Base-by-base conservation (phyloP, 2,329 filamentous ascomycete species). In the Amauroascus niger region DNA sequence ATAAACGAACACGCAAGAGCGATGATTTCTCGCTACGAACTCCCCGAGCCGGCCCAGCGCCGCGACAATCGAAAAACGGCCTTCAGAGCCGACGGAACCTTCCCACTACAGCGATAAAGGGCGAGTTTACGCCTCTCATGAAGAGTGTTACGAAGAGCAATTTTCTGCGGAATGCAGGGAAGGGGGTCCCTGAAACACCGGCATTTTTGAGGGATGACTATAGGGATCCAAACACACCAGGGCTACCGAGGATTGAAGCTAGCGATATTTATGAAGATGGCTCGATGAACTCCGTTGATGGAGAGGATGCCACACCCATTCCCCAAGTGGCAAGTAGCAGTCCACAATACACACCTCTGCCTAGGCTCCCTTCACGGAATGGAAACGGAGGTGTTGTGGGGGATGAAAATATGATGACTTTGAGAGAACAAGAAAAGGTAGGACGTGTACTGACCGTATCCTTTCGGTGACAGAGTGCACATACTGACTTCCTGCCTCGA, bases 111-210 rank as follows among this genome's bases (percentile, higher is more conserved):
- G 76, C 73, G 14, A 65, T 68, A 4, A 78, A 75, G 59, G 84
- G 83, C 62, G 94, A 98, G 64, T 98, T 98, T 68, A 98, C 93
- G 0, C 93, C 94, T 0, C 75, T 98, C 61, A 81, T 98, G 66
- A 95, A 95, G 70, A 84, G 81, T 62, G 65, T 77, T 74, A 76
- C 90, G 76, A 74, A 88, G 75, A 78, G 86, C 75, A 74, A 84
- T 75, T 69, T 79, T 71, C 58, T 79, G 66, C 69, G 70, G 60
- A 66, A 72, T 66, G 60, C 81, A 79, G 67, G 86, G 79, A 62
- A 64, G 54, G 75, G 76, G 43, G 75, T 74, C 13, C 73, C 78
- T 18, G 78, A 80, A 56, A 95, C 90, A 2, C 88, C 88, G 2
- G 83, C 81, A 13, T 80, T 79, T 49, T 66, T 83, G 57, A 80